Percentiles rank a stretch among this genome's conserved stretches.
phyloP scores from a whole-genome alignment of 1,139 yeast species.

The Nakaseomyces bracarensis region DNA sequence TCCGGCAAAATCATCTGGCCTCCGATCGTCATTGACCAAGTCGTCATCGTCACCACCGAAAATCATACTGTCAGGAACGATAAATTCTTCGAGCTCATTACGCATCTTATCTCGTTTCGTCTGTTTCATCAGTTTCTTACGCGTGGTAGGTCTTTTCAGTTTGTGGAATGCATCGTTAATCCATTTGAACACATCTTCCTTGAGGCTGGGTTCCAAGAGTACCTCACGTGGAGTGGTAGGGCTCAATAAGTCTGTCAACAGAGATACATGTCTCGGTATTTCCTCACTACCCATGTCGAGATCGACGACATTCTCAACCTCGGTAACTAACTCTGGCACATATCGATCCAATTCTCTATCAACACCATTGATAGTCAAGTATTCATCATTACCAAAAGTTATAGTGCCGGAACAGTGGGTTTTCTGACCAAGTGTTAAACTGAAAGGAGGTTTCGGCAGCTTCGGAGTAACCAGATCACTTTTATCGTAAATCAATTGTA shows the following conservation, averaged over 20 bases:
- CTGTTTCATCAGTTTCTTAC: slow-evolving; percentile 29
- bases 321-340: background rate
- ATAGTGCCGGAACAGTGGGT: too few relatives aligned
- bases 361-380: background rate
- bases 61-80: slow-evolving; percentile 31
- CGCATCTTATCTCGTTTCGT: slow-evolving; percentile 17
- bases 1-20: slow-evolving; percentile 24
- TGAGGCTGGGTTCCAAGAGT: slow-evolving; percentile 29
- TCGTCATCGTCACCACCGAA: slow-evolving; percentile 26
- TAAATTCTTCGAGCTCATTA: slow-evolving; percentile 38
- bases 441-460: too few relatives aligned
- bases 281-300: background rate
- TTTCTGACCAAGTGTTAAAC: too few relatives aligned
- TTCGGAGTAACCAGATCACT: too few relatives aligned
- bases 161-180: slow-evolving; percentile 40
- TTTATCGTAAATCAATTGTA: background rate
- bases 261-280: background rate
- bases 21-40: slow-evolving; percentile 23
- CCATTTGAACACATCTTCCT: slow-evolving; percentile 40
- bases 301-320: background rate
- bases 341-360: background rate
- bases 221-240: slow-evolving; percentile 38
- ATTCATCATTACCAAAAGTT: background rate
- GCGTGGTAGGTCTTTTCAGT: slow-evolving; percentile 34
- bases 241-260: slow-evolving; percentile 41